Base-by-base conservation (phyloP, 2,329 filamentous ascomycete genomes). In the Pochonia chlamydosporia region DNA sequence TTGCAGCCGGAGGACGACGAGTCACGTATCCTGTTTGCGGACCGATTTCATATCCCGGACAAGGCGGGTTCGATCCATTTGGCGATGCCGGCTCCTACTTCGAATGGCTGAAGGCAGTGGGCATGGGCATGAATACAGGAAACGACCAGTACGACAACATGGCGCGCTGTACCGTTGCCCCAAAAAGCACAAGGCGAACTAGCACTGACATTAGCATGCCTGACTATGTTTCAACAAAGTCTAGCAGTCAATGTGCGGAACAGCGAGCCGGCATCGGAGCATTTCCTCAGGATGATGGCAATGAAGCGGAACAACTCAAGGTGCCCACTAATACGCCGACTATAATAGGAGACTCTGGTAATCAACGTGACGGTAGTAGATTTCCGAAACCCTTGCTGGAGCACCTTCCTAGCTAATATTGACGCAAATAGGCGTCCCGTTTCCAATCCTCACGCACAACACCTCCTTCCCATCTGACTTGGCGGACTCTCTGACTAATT, bases 271-370 rank as follows among this genome's bases (percentile, higher is more conserved):
- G 44, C 11, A 16, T 47, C n/a, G n/a, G 56, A 3, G 59, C 53
- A 43, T 50, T 69, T 13, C 62, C 63, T 14, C 59, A 65, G 4
- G 61, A 67, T 7, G 63, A 63, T n/a, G 60, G 56, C n/a, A 54
- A 44, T 4, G 47, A 59, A 5, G 37, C 37, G 7, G 40, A 25
- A 3, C 54, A 56, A 24, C 35, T 66, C 1, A 70, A 70, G 43
- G 68, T 63, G 0, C 71, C 72, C 3, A 63, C 66, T 5, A 75
- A 75, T 47, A 72, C 69, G 1, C 69, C 73, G 1, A 70, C 64
- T 0, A 51, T 63, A 1, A 51, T 63, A 1, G 50, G 54, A 13
- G 47, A 49, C 16, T 33, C 45, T 16, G 45, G 30, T 6, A 33
- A 23, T 10, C 48, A 57, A 10, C 30, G 40, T 24, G 54, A 57